Evolutionary conservation across 2,329 filamentous ascomycete species (phyloP).

Genomic region (Cordyceps cicadae): DNA sequence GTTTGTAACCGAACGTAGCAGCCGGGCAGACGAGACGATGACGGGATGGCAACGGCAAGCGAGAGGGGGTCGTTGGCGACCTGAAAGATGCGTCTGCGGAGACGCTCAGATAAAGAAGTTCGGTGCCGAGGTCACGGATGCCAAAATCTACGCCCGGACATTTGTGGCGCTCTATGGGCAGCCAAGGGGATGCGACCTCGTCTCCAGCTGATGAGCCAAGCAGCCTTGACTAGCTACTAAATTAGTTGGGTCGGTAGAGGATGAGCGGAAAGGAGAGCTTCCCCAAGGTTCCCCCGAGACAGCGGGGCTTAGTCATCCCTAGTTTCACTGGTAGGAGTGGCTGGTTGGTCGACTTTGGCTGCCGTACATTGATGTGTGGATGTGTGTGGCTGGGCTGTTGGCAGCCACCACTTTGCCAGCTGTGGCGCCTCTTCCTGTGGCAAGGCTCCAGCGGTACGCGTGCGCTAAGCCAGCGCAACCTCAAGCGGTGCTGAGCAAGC

Average conservation of each 20-base stretch:
- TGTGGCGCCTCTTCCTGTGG: not conserved
- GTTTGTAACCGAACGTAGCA: not conserved
- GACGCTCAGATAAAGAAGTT: constrained; percentile 2
- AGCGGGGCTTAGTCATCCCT: constrained; percentile 11
- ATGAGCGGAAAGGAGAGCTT: constrained; percentile 2
- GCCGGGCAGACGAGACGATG: not conserved
- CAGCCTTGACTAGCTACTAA: not conserved
- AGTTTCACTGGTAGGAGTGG: not conserved
- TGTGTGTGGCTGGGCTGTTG: not conserved
- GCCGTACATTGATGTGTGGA: too few relatives aligned
- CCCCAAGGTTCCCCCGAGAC: constrained; percentile 3
- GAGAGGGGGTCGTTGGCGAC: not conserved
- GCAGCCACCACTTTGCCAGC: too few relatives aligned
- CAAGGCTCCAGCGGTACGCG: constrained; percentile 14
- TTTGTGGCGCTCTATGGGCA: constrained; percentile 1
- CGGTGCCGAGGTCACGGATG: constrained; percentile 11
- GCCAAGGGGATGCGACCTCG: constrained; percentile 4
- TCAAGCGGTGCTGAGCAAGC: constrained; percentile 4
- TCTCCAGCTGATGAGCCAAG: not conserved
- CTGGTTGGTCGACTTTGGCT: not conserved
- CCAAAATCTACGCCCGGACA: not conserved
- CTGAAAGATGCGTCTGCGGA: not conserved
- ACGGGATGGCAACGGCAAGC: not conserved
- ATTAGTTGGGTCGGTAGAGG: not conserved
- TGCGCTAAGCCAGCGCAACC: constrained; percentile 6